Percentiles rank a stretch among this genome's conserved stretches.
phyloP scores from a whole-genome alignment of 2,329 filamentous ascomycete species.

The Pyrenochaeta sp. region DNA sequence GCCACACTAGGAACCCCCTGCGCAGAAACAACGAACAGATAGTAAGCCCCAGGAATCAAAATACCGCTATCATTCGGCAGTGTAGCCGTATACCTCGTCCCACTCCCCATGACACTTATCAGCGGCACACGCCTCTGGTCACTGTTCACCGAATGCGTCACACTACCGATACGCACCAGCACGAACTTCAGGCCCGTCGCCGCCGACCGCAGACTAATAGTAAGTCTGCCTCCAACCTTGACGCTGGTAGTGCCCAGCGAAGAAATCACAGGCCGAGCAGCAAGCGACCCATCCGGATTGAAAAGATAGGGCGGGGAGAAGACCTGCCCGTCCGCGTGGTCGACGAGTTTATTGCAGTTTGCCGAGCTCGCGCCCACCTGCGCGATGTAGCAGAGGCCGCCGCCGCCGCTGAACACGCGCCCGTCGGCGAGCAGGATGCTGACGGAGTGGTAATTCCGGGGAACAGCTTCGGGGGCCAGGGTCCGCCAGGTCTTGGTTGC shows the following conservation, averaged over 20 bases:
- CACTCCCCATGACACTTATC: conserved; percentile 11
- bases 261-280: conserved; percentile 25
- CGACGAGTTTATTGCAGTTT: conserved; percentile 37
- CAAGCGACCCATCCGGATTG: conserved; percentile 27
- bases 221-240: conserved; percentile 26
- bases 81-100: conserved; percentile 18
- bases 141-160: conserved; percentile 39
- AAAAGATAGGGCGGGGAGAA: conserved; percentile 40
- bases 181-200: conserved; percentile 17
- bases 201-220: conserved; percentile 13
- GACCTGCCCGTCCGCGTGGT: conserved; percentile 36
- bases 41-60: conserved; percentile 33
- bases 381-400: conserved; percentile 32
- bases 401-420: conserved; percentile 32
- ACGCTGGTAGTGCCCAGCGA: conserved; percentile 19
- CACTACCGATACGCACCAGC: conserved; percentile 34
- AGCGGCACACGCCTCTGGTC: conserved; percentile 35
- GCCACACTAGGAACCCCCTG: conserved; percentile 31
- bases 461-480: conserved; percentile 30
- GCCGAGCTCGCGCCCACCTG: conserved; percentile 22
- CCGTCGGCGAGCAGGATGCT: conserved; percentile 33
- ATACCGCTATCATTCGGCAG: conserved; percentile 31
- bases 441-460: conserved; percentile 35
- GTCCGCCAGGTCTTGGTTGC: conserved; percentile 30
- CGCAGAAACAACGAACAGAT: conserved; percentile 28